Base-by-base conservation (phyloP, 352 stramenopile genomes). In the Pythium rishiriense region DNA sequence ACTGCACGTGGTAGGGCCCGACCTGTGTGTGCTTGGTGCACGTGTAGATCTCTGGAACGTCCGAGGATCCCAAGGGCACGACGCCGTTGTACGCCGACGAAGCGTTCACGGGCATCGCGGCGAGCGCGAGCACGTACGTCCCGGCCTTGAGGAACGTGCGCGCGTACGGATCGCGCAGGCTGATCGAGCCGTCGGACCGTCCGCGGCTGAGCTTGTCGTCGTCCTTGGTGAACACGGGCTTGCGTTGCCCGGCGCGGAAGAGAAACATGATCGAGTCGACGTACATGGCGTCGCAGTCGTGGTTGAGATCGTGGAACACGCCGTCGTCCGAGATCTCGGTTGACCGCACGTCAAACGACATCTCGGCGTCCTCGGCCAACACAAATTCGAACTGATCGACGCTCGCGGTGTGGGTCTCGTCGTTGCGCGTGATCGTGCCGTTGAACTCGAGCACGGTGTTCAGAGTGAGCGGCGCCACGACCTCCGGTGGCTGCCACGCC, bases 241-340 rank as follows among this genome's bases (percentile, higher is more conserved):
- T 67, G 9, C 58, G 53, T 22, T 76, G 55, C 43, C 63, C 70
- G 1, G 80, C 58, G 2, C 61, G 50, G 56, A 83, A 92, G 39
- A 92, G 69, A 51, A 79, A 89, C 24, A 92, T 60, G 33, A 85
- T 73, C 0, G 81, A 58, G 60, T 92, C 81, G 17, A 89, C 52
- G 64, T 90, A 92, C 8, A 64, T 69, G 21, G 74, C 74, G 15
- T 62, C 64, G 58, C 83, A 92, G 64, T 90, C 83, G n/a, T 62
- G 46, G 60, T 92, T 92, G 19, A 92, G 45, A 52, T 92, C 83
- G 4, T 65, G 55, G 54, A 73, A 92, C 19, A 66, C 72, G 26
- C 58, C 58, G 55, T 82, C 72, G 53, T 90, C 78, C 19, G 77
- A 78, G 25, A 89, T 70, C 57, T 92, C 83, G 33, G 75, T 73